Evolutionary conservation across 495 filamentous ascomycete genomes (phyloP).

Genomic region (Neurospora tetraspora): DNA sequence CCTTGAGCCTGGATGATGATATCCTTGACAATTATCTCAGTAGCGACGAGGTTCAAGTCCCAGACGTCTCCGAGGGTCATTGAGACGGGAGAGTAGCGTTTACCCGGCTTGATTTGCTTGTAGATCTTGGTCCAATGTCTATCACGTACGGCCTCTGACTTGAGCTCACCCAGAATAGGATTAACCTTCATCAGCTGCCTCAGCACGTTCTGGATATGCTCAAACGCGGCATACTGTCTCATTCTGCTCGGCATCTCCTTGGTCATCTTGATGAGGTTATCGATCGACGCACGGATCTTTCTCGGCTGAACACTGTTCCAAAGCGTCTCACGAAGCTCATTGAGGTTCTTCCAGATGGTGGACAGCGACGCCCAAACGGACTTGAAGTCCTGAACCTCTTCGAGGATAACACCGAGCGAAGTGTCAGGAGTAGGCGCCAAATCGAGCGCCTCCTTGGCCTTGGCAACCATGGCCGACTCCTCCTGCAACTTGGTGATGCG

Average conservation of each 20-base stretch:
- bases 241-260: constrained; percentile 99
- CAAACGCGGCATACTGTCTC: constrained; percentile 98
- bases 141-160: constrained; percentile 92
- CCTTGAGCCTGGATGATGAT: constrained; percentile 94
- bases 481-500: constrained; percentile 71
- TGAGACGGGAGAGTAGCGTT: constrained; percentile 83
- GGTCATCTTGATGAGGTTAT: constrained; percentile 90
- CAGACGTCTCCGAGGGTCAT: constrained; percentile 95
- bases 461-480: constrained; percentile 88
- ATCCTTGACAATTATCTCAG: constrained; percentile 76
- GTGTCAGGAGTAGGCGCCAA: constrained; percentile 70
- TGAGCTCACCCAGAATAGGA: constrained; percentile 75
- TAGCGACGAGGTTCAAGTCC: constrained; percentile 84
- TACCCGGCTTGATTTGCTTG: constrained; percentile 82
- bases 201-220: constrained; percentile 90
- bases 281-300: constrained; percentile 79
- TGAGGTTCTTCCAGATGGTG: constrained; percentile 93
- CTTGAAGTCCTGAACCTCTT: constrained; percentile 98
- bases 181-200: constrained; percentile 85
- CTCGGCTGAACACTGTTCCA: constrained; percentile 92
- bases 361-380: constrained; percentile 92
- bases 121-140: constrained; percentile 96
- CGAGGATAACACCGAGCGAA: constrained; percentile 66
- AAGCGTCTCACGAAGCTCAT: constrained; percentile 80
- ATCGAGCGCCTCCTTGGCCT: constrained; percentile 92